These are phyloP conservation scores for Saitozyma sp. DNA, from an alignment of 768 basidiomycete species.

Conservation along the genomic window DNA sequence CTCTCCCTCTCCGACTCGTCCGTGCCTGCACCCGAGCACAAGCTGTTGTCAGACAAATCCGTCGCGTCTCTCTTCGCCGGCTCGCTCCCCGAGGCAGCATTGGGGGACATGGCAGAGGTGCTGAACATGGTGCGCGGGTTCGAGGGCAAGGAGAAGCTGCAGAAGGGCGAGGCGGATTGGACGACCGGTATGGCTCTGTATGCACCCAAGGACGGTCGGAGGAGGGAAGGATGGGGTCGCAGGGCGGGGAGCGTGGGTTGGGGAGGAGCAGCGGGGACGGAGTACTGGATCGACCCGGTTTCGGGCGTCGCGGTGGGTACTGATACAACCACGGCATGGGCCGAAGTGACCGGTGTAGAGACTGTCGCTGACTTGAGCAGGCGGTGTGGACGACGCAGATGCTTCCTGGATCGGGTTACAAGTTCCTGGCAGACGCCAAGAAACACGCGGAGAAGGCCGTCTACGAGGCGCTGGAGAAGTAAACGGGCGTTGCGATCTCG, in stretches of 20 bases:
- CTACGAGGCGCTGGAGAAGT: conserved; percentile 1
- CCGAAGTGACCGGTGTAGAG: background rate
- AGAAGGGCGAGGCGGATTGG: conserved; percentile 36
- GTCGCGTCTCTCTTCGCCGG: conserved; percentile 28
- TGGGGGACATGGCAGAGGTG: conserved; percentile 15
- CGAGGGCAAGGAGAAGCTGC: conserved; percentile 6
- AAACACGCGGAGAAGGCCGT: conserved; percentile 11
- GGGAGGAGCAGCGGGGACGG: conserved; percentile 39
- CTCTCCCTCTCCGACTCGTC: conserved; percentile 12
- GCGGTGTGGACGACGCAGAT: conserved; percentile 32
- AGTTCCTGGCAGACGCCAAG: conserved; percentile 10
- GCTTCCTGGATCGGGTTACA: conserved; percentile 15
- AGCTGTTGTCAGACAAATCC: conserved; percentile 18
- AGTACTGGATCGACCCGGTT: conserved; percentile 39
- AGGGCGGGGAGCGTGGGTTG: conserved; percentile 31
- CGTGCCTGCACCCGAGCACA: background rate
- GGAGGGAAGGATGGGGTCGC: conserved; percentile 29
- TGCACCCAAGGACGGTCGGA: conserved; percentile 13
- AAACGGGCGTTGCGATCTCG: too few species aligned
- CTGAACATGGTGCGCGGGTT: conserved; percentile 7
- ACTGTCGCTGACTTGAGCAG: conserved; percentile 7
- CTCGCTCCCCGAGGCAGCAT: conserved; percentile 23
- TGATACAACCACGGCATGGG: background rate
- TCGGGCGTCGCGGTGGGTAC: conserved; percentile 33
- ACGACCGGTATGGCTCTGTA: conserved; percentile 35